A percentile compares a stretch with the other conserved stretches of the same genome.
phyloP scores from a whole-genome alignment of 805 yeast genomes.

The Yamadazyma akitaensis region DNA sequence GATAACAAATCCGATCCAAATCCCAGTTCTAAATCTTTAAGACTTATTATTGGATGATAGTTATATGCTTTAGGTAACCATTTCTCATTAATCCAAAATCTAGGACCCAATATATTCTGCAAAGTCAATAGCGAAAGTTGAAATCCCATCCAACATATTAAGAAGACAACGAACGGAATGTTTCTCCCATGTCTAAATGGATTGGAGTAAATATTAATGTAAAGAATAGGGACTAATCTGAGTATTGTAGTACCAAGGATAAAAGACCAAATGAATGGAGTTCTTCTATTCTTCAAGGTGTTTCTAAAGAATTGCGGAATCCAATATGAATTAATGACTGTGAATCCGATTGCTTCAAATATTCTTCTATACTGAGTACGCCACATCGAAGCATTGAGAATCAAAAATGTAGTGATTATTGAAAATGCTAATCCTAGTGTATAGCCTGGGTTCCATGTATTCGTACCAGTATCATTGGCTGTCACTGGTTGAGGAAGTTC shows the following conservation, averaged over 20 bases:
- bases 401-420: slow-evolving; percentile 45
- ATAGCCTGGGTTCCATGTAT: slow-evolving; percentile 24
- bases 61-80: slow-evolving; percentile 80
- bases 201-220: slow-evolving; percentile 55
- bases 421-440: slow-evolving; percentile 26
- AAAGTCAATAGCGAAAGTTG: slow-evolving; percentile 58
- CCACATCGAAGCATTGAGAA: slow-evolving; percentile 62
- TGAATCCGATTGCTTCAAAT: slow-evolving; percentile 55
- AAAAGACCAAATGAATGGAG: slow-evolving; percentile 67
- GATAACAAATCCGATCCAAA: slow-evolving; percentile 52
- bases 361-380: slow-evolving; percentile 50
- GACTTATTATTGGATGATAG: slow-evolving; percentile 67
- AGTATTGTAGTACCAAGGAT: slow-evolving; percentile 64
- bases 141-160: slow-evolving; percentile 53
- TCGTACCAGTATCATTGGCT: slow-evolving; percentile 8
- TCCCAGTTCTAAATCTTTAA: slow-evolving; percentile 60
- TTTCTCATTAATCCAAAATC: slow-evolving; percentile 76
- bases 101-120: slow-evolving; percentile 71
- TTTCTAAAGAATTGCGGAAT: slow-evolving; percentile 84
- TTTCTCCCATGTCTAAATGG: slow-evolving; percentile 72
- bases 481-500: slow-evolving; percentile 9
- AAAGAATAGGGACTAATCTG: slow-evolving; percentile 62
- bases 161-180: slow-evolving; percentile 41
- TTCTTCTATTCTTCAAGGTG: slow-evolving; percentile 62
- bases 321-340: slow-evolving; percentile 72